Percentiles rank a stretch among this genome's conserved stretches.
Evolutionary conservation across 179 eudicot species (phyloP).

Genomic region (Monotropa hypopitys): DNA sequence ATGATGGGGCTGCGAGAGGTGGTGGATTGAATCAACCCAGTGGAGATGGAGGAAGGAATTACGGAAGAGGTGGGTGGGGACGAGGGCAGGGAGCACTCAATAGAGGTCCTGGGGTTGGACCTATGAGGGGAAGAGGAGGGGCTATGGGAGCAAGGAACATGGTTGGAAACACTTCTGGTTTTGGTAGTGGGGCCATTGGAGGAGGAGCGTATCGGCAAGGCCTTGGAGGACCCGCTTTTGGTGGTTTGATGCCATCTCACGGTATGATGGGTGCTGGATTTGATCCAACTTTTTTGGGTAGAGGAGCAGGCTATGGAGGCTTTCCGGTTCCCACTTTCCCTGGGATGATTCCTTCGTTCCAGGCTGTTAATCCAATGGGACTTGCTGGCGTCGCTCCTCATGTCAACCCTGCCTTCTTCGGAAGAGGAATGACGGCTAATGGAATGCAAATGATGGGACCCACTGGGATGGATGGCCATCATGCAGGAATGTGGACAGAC

Average conservation of each 20-base stretch:
- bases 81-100: constrained; percentile 58
- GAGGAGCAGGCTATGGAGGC: constrained; percentile 73
- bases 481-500: constrained; percentile 66
- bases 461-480: constrained; percentile 61
- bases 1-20: constrained; percentile 44
- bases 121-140: constrained; percentile 62
- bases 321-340: constrained; percentile 65
- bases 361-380: constrained; percentile 64
- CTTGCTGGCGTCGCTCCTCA: constrained; percentile 86
- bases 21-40: constrained; percentile 54
- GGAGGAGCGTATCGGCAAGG: constrained; percentile 60
- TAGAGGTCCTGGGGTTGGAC: constrained; percentile 64
- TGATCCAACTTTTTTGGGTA: constrained; percentile 80
- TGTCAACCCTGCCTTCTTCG: constrained; percentile 86
- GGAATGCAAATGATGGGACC: constrained; percentile 81
- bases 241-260: constrained; percentile 78
- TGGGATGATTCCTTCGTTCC: constrained; percentile 79
- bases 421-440: constrained; percentile 64
- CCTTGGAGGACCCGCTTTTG: constrained; percentile 57
- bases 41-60: constrained; percentile 59
- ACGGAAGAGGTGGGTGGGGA: constrained; percentile 66
- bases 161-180: constrained; percentile 37
- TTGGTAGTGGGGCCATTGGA: constrained; percentile 40
- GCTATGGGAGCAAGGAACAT: constrained; percentile 53
- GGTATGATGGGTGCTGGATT: constrained; percentile 86